Conservation (phyloP, 495 filamentous ascomycete species). For the Xylaria grammica region DNA sequence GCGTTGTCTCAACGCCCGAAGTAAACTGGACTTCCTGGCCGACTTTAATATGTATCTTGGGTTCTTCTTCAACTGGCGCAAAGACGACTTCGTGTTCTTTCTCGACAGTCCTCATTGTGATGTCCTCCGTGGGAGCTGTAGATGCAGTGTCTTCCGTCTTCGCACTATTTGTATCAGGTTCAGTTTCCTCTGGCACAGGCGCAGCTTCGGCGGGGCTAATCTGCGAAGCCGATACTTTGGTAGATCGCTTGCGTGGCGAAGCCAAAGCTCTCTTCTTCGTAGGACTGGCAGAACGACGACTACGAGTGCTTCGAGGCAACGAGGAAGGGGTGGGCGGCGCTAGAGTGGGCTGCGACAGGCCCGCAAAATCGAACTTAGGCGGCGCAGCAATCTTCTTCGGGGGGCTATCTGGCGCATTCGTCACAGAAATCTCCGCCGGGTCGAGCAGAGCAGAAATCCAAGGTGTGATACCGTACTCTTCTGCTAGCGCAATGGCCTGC, state of each 20-base stretch:
- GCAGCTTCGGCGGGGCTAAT: slow-evolving; percentile 32
- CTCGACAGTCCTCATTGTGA: slow-evolving; percentile 48
- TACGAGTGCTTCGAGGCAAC: slow-evolving; percentile 49
- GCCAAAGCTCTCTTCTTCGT: slow-evolving; percentile 53
- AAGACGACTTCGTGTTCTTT: slow-evolving; percentile 49
- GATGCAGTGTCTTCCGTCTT: slow-evolving; percentile 39
- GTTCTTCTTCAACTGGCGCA: slow-evolving; percentile 56
- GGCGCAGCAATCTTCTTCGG: slow-evolving; percentile 73
- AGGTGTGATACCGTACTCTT: slow-evolving; percentile 75
- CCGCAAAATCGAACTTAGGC: slow-evolving; percentile 62
- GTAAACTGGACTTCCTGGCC: slow-evolving; percentile 69
- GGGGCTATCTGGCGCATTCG: slow-evolving; percentile 47
- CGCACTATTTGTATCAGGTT: slow-evolving; percentile 34
- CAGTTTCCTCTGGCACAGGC: slow-evolving; percentile 38
- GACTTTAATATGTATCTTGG: slow-evolving; percentile 71
- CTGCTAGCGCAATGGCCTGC: slow-evolving; percentile 80
- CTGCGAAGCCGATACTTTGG: slow-evolving; percentile 61
- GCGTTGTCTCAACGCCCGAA: slow-evolving; percentile 67
- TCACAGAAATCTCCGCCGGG: slow-evolving; percentile 65
- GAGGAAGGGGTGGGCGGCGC: slow-evolving; percentile 50
- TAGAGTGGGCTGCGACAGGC: slow-evolving; percentile 42
- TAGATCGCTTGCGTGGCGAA: slow-evolving; percentile 73
- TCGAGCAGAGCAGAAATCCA: slow-evolving; percentile 94
- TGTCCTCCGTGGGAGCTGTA: slow-evolving; percentile 35
- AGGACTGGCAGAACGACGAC: slow-evolving; percentile 59